Base-by-base conservation (phyloP, 192 early-diverging fungal genomes). In the Backusella circina region DNA sequence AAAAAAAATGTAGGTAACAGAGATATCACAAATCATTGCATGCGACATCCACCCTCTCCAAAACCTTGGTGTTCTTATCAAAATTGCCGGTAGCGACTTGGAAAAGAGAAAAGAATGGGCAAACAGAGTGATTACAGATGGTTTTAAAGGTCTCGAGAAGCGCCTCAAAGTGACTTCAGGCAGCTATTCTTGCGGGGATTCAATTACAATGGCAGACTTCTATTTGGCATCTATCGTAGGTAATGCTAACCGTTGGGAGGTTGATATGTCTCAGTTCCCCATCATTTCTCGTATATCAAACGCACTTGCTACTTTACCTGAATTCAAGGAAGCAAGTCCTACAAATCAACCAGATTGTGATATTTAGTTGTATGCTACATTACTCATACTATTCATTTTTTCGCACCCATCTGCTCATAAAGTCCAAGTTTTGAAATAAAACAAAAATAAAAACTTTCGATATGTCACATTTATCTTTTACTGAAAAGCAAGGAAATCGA, bases 11-110 rank as follows among this genome's bases (percentile, higher is more conserved):
- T 72, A 91, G 73, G 93, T 95, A 33, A 87, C 95, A 36, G 85
- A 91, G 0, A 86, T 98, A 41, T 85, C 90, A 10, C 81, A 85
- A 67, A 80, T 89, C 10, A 91, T 98, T 26, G 88, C 89, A 39
- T 85, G 91, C 79, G 97, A 96, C 72, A 97, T 91, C 64, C 95
- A 96, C 75, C 97, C 97, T 18, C 72, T 95, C 50, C 91, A 95
- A 75, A 98, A 98, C 82, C 77, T 95, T 74, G 73, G 87, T 39
- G 89, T 98, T 1, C 75, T 94, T 70, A 83, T 85, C 12, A 82
- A 91, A 66, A 80, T 92, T 18, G 89, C 87, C 1, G 88, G 86
- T 41, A 50, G 73, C 32, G 84, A 90, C 18, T 16, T 70, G 79
- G 75, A 85, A 72, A 76, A 83, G 79, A 79, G 79, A 73, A 65